These are phyloP conservation scores for Stachybotrys chartarum DNA, from an alignment of 2,329 filamentous ascomycete species.

Conservation along the genomic window DNA sequence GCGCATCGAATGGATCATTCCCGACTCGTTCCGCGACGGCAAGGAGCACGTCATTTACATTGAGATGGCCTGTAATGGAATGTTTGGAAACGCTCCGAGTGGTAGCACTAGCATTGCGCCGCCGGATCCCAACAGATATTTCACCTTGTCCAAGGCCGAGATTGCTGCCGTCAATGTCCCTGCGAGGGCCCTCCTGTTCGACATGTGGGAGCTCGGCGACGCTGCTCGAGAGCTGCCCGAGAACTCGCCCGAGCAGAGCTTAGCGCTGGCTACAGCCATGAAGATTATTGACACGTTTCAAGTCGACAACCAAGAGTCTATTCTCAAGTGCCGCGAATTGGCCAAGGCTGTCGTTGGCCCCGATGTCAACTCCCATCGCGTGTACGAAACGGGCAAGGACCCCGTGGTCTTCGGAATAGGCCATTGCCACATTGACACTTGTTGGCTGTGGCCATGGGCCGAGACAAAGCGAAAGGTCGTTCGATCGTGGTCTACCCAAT, in stretches of 20 bases:
- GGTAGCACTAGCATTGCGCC: conserved; percentile 78
- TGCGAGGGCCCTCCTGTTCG: conserved; percentile 75
- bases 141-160: conserved; percentile 66
- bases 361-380: conserved; percentile 71
- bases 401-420: conserved; percentile 83
- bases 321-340: conserved; percentile 74
- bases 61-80: conserved; percentile 97
- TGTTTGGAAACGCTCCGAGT: conserved; percentile 89
- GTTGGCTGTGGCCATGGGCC: conserved; percentile 97
- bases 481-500: conserved; percentile 94
- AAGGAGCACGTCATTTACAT: conserved; percentile 87
- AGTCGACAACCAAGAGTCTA: conserved; percentile 68
- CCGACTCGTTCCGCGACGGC: conserved; percentile 72
- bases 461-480: conserved; percentile 97
- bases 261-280: conserved; percentile 76
- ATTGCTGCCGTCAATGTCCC: conserved; percentile 86
- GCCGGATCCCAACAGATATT: conserved; percentile 78
- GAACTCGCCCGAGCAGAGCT: conserved; percentile 83
- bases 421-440: conserved; percentile 96
- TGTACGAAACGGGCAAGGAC: conserved; percentile 70
- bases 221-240: conserved; percentile 85
- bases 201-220: conserved; percentile 95
- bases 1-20: conserved; percentile 84
- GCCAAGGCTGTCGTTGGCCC: conserved; percentile 77
- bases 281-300: conserved; percentile 88